Conservation (phyloP, 208 protist genomes). For the Trypanosoma brucei region DNA sequence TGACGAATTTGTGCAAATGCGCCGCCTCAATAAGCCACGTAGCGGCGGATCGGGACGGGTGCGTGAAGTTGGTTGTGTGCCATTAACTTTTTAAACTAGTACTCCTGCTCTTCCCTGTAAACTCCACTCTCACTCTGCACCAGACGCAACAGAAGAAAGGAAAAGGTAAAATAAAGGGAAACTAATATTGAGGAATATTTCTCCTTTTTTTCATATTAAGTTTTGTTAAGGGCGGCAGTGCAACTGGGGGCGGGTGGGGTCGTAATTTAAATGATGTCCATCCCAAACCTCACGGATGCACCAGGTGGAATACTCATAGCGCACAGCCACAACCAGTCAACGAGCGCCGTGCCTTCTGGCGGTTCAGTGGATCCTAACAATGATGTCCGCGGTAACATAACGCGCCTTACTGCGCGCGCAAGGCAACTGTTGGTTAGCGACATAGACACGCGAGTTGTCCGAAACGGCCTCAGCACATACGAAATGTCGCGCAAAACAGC, state of each 20-base stretch:
- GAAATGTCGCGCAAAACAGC: constrained; percentile 51
- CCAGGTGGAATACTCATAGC: constrained; percentile 10
- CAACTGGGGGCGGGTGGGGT: no score
- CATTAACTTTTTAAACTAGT: no score
- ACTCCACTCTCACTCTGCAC: no score
- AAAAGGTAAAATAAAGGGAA: no score
- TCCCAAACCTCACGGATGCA: constrained; percentile 12
- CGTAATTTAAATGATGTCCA: constrained; percentile 5
- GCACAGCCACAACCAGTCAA: constrained; percentile 6
- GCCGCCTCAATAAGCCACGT: no score
- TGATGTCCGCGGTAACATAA: constrained; percentile 62
- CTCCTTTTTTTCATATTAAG: background rate
- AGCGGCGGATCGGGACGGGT: no score
- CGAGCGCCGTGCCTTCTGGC: background rate
- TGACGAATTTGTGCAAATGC: no score
- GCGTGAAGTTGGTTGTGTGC: no score
- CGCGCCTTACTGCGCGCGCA: constrained; percentile 63
- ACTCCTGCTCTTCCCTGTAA: no score
- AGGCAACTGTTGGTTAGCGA: constrained; percentile 47
- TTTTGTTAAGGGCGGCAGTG: background rate
- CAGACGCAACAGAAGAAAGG: no score
- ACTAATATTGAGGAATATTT: background rate
- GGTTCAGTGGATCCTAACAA: constrained; percentile 7
- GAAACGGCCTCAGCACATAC: constrained; percentile 60
- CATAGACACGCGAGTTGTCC: constrained; percentile 42